Evolutionary conservation across 2,329 filamentous ascomycete species (phyloP).

Genomic region (Hymenoscyphus occultus): DNA sequence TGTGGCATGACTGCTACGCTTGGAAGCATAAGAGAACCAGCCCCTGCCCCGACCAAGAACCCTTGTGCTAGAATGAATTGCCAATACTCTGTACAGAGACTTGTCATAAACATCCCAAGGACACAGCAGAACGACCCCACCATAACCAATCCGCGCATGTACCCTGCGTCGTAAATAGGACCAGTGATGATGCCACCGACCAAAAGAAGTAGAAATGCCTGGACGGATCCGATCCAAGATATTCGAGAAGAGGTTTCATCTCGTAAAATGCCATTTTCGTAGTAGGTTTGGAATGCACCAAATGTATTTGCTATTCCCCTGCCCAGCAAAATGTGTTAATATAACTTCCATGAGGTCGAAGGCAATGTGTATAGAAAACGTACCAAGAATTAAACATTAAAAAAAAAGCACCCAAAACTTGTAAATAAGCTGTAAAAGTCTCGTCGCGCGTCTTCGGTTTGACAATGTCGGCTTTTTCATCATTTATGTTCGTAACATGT

Average conservation of each 20-base stretch:
- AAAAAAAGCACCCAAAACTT: constrained; percentile 9
- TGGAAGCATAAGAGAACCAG: constrained; percentile 59
- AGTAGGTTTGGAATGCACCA: constrained; percentile 44
- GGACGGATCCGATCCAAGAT: constrained; percentile 50
- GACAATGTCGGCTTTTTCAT: neutral
- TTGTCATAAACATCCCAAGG: constrained; percentile 42
- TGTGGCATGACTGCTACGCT: constrained; percentile 62
- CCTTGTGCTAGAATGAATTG: constrained; percentile 54
- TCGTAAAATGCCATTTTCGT: constrained; percentile 37
- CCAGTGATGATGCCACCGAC: constrained; percentile 32
- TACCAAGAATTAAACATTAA: constrained; percentile 43
- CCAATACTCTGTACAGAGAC: constrained; percentile 45
- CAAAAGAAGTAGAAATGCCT: constrained; percentile 44
- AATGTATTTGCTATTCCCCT: constrained; percentile 30
- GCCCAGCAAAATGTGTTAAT: neutral
- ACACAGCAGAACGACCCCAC: constrained; percentile 38
- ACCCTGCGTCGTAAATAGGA: constrained; percentile 27
- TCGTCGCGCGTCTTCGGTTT: neutral
- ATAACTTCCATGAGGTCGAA: neutral
- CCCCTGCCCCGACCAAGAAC: constrained; percentile 43
- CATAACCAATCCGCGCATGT: constrained; percentile 24
- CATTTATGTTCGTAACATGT: neutral
- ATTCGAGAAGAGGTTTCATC: constrained; percentile 39
- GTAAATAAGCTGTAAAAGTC: constrained; percentile 5
- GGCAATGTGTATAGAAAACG: neutral